Evolutionary conservation across 495 filamentous ascomycete species (phyloP), one percentile per base, ranked within the genome.

Genomic region (Rostrohypoxylon terebratum): DNA sequence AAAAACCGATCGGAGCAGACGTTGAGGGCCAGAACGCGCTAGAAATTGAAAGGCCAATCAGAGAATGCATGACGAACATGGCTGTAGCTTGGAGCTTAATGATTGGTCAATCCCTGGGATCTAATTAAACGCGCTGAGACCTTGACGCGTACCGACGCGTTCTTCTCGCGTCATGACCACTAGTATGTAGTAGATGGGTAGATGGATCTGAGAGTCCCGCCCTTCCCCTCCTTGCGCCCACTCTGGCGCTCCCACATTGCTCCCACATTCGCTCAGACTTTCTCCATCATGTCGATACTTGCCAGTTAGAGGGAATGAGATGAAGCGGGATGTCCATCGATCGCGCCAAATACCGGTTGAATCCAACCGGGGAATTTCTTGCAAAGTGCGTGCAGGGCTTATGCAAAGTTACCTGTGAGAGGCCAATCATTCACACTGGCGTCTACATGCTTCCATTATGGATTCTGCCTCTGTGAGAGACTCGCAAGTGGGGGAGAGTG

Each of bases 281-380:
- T 42, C 59, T 63, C 64, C 55, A 66, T 58, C 44, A 16, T 48
- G 28, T 55, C 68, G 47, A 51, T 51, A 28, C 33, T 36, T 51
- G 9, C 34, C 59, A 42, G 34, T 51, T 21, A 14, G 59, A 69
- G 59, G 61, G 36, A 68, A 48, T 28, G 44, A 66, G 50, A 59
- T 42, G 55, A 42, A 42, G 55, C 33, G 36, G 28, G 45, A 69
- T 71, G 54, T 7, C 36, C 57, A 69, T 34, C 34, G 70, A 72
- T 68, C 64, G 59, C 59, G 34, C 47, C 36, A 66, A 59, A 62
- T 73, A 69, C 66, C 66, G 60, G 59, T 54, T 58, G 34, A 68
- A 65, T 3, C 70, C 70, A 73, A 68, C 70, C 70, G 70, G 70
- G 65, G 54, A 73, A 60, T 73, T 73, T 34, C 55, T n/a, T 31